These are phyloP conservation scores for Penicillium chermesinum DNA, from an alignment of 495 filamentous ascomycete genomes.

Conservation along the genomic window DNA sequence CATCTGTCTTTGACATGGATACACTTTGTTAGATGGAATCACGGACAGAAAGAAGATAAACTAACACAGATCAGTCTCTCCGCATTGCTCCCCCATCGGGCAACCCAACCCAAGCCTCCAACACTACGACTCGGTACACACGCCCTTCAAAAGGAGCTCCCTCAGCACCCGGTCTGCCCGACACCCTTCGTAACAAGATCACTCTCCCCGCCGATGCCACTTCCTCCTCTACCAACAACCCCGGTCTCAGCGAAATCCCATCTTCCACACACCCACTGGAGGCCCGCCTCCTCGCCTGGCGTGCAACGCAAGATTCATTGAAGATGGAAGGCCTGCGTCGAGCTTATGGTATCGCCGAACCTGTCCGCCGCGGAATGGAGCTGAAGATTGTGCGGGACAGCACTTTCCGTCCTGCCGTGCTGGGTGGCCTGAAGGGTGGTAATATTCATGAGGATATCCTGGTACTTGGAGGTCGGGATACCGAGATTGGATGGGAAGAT, in stretches of 20 bases:
- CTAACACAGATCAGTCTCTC: conserved; percentile 62
- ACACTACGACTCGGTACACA: conserved; percentile 45
- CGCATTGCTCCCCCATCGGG: conserved; percentile 68
- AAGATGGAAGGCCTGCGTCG: conserved; percentile 85
- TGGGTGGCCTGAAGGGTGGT: conserved; percentile 37
- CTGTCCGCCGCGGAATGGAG: conserved; percentile 92
- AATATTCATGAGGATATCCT: conserved; percentile 76
- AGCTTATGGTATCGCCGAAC: conserved; percentile 88
- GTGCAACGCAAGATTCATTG: conserved; percentile 72
- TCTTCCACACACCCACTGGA: conserved; percentile 83
- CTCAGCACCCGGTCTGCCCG: conserved; percentile 85
- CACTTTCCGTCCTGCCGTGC: conserved; percentile 44
- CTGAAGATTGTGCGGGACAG: conserved; percentile 69
- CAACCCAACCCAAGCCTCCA: conserved; percentile 54
- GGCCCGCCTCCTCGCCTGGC: conserved; percentile 77
- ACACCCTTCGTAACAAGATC: conserved; percentile 81
- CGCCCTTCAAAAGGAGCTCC: conserved; percentile 61
- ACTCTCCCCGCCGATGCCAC: conserved; percentile 45
- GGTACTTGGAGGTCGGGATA: conserved; percentile 61
- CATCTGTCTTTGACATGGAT: too few relatives aligned
- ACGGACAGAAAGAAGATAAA: background rate
- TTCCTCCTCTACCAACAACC: conserved; percentile 40
- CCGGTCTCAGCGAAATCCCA: conserved; percentile 28
- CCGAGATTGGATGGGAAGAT: conserved; percentile 82
- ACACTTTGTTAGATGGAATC: too few relatives aligned